phyloP scores from a whole-genome alignment of 2,329 filamentous ascomycete species.

The Pyricularia sp. region DNA sequence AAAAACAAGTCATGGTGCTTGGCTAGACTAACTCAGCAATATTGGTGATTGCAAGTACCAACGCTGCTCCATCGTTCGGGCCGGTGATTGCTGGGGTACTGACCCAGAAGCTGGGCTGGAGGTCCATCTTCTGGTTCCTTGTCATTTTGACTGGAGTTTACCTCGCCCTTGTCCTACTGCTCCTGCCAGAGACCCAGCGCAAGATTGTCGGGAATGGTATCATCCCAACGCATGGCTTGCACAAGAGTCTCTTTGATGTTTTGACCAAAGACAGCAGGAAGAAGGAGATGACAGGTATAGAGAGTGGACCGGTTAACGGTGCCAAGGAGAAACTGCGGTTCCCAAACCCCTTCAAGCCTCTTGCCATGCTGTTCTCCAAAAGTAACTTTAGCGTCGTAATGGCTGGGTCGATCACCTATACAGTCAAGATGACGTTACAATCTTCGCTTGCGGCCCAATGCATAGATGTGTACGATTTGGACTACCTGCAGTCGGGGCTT shows the following conservation, averaged over 20 bases:
- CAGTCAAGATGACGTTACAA: not conserved
- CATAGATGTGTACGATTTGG: not conserved
- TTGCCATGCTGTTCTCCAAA: not conserved
- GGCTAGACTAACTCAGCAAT: too few species aligned
- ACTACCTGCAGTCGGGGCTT: not conserved
- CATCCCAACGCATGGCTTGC: not conserved
- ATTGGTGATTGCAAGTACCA: too few species aligned
- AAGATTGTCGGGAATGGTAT: slow-evolving; percentile 36
- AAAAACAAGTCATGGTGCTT: too few species aligned
- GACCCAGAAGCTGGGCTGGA: slow-evolving; percentile 41
- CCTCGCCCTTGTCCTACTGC: slow-evolving; percentile 24
- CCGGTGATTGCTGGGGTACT: slow-evolving; percentile 49
- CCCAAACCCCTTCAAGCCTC: not conserved
- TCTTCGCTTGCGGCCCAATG: not conserved
- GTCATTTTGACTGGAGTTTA: slow-evolving; percentile 29
- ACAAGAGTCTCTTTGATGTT: not conserved
- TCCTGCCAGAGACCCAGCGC: slow-evolving; percentile 45
- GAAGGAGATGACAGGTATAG: not conserved
- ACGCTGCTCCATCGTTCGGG: slow-evolving; percentile 20
- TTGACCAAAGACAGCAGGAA: not conserved
- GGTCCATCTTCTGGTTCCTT: slow-evolving; percentile 48
- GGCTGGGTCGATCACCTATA: not conserved
- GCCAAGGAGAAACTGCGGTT: not conserved
- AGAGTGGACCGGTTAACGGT: not conserved
- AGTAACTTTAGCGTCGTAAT: not conserved